Conservation (phyloP, 805 yeast genomes). For the Aciculoconidium aculeatum region DNA sequence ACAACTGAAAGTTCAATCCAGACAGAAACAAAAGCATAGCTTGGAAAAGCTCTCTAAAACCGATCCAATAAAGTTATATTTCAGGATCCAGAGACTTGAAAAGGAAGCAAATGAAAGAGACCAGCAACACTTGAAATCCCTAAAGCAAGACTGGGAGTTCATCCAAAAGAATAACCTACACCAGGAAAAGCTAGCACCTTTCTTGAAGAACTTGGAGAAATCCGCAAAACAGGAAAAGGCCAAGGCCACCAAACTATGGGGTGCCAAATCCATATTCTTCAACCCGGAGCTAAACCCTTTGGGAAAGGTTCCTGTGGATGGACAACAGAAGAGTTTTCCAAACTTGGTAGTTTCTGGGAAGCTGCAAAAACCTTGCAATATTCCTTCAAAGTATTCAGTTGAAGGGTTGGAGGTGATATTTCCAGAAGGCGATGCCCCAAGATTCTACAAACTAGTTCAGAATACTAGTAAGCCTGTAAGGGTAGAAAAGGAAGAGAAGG, state of each 20-base stretch:
- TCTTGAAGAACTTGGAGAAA: constrained; percentile 16
- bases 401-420: constrained; percentile 21
- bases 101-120: constrained; percentile 12
- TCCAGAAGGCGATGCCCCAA: constrained; percentile 41
- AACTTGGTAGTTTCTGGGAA: neutral
- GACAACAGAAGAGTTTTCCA: neutral
- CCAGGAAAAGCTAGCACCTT: constrained; percentile 19
- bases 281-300: constrained; percentile 63
- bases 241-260: constrained; percentile 30
- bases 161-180: constrained; percentile 31
- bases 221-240: constrained; percentile 12
- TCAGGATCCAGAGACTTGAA: constrained; percentile 27
- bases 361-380: constrained; percentile 28
- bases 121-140: constrained; percentile 15
- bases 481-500: constrained; percentile 1
- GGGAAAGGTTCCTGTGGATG: constrained; percentile 56
- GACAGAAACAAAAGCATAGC: constrained; percentile 28
- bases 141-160: constrained; percentile 38
- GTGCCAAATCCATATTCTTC: constrained; percentile 48
- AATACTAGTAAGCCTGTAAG: constrained; percentile 16
- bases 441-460: constrained; percentile 39
- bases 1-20: constrained; percentile 29
- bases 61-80: constrained; percentile 31
- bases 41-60: constrained; percentile 19
- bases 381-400: no score